Conservation (phyloP, 768 basidiomycete species). For the Panus rudis region DNA sequence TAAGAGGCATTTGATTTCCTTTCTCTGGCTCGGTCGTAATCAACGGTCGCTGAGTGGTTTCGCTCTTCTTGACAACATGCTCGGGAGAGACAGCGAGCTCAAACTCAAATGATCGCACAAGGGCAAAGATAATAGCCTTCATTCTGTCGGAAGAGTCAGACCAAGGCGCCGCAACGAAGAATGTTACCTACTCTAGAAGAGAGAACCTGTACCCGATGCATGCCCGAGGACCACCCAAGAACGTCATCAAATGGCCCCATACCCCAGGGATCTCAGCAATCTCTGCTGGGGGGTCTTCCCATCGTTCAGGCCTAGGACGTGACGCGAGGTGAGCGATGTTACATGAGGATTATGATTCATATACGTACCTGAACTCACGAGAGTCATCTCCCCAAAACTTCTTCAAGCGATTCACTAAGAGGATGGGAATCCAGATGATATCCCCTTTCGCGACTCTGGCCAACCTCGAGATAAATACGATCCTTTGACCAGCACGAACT, state of each 20-base stretch:
- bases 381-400: conserved; percentile 63
- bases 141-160: conserved; percentile 14
- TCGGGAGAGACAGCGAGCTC: conserved; percentile 21
- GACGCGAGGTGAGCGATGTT: neutral
- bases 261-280: conserved; percentile 47
- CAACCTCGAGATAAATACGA: conserved; percentile 34
- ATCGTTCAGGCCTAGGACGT: conserved; percentile 23
- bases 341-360: conserved; percentile 5
- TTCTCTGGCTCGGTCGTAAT: conserved; percentile 12
- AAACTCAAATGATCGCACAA: conserved; percentile 26
- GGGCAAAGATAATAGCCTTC: conserved; percentile 27
- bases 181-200: conserved; percentile 42
- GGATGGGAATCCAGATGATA: conserved; percentile 36
- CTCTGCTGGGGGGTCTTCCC: conserved; percentile 31
- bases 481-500: conserved; percentile 23
- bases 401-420: conserved; percentile 45
- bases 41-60: conserved; percentile 17
- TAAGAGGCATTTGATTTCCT: conserved; percentile 19
- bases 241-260: conserved; percentile 52
- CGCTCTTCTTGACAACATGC: conserved; percentile 13
- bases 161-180: neutral
- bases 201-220: conserved; percentile 67
- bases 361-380: conserved; percentile 33
- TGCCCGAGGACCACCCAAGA: conserved; percentile 55
- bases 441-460: conserved; percentile 19